phyloP scores from a whole-genome alignment of 2,329 filamentous ascomycete species.

The Claviceps citrina region DNA sequence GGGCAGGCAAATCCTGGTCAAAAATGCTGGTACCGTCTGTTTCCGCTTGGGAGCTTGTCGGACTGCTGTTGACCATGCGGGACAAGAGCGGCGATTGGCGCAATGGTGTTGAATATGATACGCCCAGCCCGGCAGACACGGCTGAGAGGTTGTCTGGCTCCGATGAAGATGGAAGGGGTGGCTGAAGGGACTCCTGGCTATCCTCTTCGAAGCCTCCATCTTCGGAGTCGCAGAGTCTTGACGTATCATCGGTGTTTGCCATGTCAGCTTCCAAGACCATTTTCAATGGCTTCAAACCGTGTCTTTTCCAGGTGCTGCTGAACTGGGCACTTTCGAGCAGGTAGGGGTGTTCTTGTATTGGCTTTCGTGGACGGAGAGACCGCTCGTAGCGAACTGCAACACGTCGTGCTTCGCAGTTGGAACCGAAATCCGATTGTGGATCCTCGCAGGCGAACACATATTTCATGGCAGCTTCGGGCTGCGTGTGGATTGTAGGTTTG shows the following conservation, averaged over 20 bases:
- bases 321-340: slow-evolving; percentile 40
- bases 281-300: slow-evolving; percentile 38
- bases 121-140: slow-evolving; percentile 10
- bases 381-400: slow-evolving; percentile 25
- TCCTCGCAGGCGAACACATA: neutral
- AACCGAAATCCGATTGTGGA: neutral
- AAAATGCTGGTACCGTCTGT: slow-evolving; percentile 23
- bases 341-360: slow-evolving; percentile 46
- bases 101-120: slow-evolving; percentile 16
- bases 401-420: slow-evolving; percentile 11
- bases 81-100: slow-evolving; percentile 15
- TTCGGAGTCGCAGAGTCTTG: slow-evolving; percentile 39
- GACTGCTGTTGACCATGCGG: slow-evolving; percentile 18
- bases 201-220: slow-evolving; percentile 38
- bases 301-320: slow-evolving; percentile 34
- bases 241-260: slow-evolving; percentile 26
- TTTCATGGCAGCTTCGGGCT: neutral
- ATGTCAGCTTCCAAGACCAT: slow-evolving; percentile 20
- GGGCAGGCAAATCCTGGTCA: slow-evolving; percentile 23
- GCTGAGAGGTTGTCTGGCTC: slow-evolving; percentile 9
- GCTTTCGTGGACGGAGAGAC: slow-evolving; percentile 42
- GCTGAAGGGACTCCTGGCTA: slow-evolving; percentile 27
- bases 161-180: slow-evolving; percentile 20
- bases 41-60: slow-evolving; percentile 18
- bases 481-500: neutral